A percentile compares a stretch with the other conserved stretches of the same genome.
phyloP scores from a whole-genome alignment of 345 rosid genomes.

The Heritiera littoralis region DNA sequence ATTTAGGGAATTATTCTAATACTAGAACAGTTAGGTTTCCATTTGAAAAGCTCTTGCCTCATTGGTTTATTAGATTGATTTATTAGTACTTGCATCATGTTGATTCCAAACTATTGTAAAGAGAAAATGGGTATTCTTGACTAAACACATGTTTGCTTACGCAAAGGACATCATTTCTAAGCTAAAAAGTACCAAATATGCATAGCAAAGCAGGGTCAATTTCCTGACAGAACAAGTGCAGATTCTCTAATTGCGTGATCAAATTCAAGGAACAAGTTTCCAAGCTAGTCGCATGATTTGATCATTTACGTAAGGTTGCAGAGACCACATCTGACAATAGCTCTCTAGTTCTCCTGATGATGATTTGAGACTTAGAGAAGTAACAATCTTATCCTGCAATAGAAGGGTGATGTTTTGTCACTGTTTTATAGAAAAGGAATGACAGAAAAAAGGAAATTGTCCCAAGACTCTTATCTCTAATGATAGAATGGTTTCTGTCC shows the following conservation, averaged over 20 bases:
- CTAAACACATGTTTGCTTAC: too few species aligned
- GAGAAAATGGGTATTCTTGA: too few species aligned
- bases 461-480: background rate
- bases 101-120: too few species aligned
- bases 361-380: slow-evolving; percentile 57
- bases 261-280: slow-evolving; percentile 43
- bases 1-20: background rate
- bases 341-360: slow-evolving; percentile 58
- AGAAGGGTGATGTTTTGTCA: background rate
- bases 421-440: background rate
- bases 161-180: background rate
- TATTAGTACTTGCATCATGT: too few species aligned
- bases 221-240: background rate
- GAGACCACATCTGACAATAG: slow-evolving; percentile 78
- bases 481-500: background rate
- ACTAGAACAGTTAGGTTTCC: background rate
- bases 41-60: too few species aligned
- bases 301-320: slow-evolving; percentile 69
- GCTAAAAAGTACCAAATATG: background rate
- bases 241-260: background rate
- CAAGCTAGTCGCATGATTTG: slow-evolving; percentile 65
- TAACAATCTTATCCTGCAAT: slow-evolving; percentile 69
- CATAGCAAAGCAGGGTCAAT: background rate
- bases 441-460: background rate
- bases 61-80: too few species aligned